Percentiles rank a stretch among this genome's conserved stretches.
phyloP scores from a whole-genome alignment of 1,284 basidiomycete species.

The Boletus mariae region DNA sequence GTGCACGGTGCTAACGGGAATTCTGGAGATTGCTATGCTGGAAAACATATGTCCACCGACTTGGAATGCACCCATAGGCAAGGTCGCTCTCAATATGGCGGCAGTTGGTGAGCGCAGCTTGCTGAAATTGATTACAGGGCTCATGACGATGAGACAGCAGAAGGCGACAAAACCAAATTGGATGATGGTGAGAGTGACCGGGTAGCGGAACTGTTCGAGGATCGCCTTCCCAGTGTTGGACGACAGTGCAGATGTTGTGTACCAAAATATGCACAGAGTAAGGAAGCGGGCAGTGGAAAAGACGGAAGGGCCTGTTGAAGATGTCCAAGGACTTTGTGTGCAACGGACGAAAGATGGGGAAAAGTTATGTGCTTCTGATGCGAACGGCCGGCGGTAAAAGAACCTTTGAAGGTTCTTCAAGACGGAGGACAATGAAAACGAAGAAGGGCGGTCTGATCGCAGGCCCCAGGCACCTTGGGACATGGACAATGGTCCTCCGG shows the following conservation, averaged over 20 bases:
- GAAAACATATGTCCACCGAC: constrained; percentile 98
- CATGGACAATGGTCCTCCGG: constrained; percentile 10
- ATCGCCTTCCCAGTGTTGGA: constrained; percentile 90
- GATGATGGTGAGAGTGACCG: constrained; percentile 92
- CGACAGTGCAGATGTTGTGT: constrained; percentile 80
- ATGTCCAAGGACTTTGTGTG: constrained; percentile 17
- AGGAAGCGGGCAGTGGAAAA: constrained; percentile 46
- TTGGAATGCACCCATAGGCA: constrained; percentile 93
- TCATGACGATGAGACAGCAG: constrained; percentile 82
- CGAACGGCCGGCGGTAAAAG: constrained; percentile 17
- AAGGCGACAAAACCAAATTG: constrained; percentile 93
- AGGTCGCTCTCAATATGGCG: constrained; percentile 72
- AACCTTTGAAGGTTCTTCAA: constrained; percentile 18
- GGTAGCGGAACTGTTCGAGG: constrained; percentile 81
- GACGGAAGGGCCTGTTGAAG: constrained; percentile 13
- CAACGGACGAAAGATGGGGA: constrained; percentile 28
- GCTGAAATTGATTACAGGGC: constrained; percentile 64
- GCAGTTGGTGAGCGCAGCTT: constrained; percentile 67
- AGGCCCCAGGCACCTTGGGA: constrained; percentile 8
- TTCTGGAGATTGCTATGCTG: constrained; percentile 92
- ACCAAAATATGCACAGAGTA: constrained; percentile 76
- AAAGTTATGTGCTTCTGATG: constrained; percentile 12
- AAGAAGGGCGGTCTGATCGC: constrained; percentile 3
- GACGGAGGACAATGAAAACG: constrained; percentile 10
- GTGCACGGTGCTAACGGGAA: constrained; percentile 96